Evolutionary conservation across 202 grass and related monocot genomes (phyloP), one percentile per base, ranked within the genome.

Genomic region (Setaria viridis): DNA sequence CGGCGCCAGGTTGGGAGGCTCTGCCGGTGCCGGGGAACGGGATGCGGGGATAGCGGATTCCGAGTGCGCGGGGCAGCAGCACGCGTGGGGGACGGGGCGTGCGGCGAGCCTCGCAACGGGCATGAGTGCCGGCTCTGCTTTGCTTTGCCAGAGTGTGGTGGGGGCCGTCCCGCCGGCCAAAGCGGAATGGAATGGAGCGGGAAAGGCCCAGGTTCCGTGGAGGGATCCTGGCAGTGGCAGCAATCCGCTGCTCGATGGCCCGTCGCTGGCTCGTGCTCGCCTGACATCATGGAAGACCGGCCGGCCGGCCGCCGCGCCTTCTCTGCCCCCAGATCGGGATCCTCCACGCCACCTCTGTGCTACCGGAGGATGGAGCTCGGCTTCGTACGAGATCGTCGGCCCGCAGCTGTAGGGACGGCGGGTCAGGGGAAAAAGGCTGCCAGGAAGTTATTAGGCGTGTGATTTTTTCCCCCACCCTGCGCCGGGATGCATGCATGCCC

Each of bases 41-140:
- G 25, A 25, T 25, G 25, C 0, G 25, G 35, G 34, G 5, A 34
- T 34, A 19, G 19, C 35, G 15, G 67, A 21, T 29, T 72, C 69
- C 69, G 47, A 74, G 47, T 53, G n/a, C 6, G 20, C 39, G 39
- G 39, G 39, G 39, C 39, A 41, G 39, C 39, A 41, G 75, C 76
- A 62, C 75, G 75, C 75, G 57, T 46, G 73, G 51, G 73, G 33
- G 53, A 41, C 74, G 54, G 19, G 10, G 75, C 74, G 55, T 78
- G 76, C 76, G 19, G n/a, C 21, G 70, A 6, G 45, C 46, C 21
- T 46, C 2, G 76, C 57, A 1, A 29, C 76, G 57, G 57, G 41
- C 25, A 46, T 32, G 76, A 60, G 70, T 73, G 70, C 29, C 47
- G 25, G 0, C 5, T 19, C 16, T 55, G 53, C 53, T 6, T 4